Conservation (phyloP, 1,139 yeast genomes). For the Hyphopichia khmerensis region DNA sequence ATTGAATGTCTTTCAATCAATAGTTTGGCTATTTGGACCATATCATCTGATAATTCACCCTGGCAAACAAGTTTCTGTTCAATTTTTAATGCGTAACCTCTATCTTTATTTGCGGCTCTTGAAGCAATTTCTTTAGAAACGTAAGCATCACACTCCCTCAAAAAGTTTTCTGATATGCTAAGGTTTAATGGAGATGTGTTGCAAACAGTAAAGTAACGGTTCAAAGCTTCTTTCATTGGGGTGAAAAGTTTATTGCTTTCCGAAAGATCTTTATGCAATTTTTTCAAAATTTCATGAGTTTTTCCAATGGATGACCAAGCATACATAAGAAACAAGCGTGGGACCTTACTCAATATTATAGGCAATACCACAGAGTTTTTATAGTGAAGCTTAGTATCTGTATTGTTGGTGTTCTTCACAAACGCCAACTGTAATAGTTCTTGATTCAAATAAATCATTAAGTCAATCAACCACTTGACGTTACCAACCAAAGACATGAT, state of each 20-base stretch:
- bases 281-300: constrained; percentile 57
- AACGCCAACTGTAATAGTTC: constrained; percentile 51
- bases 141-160: constrained; percentile 48
- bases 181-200: constrained; percentile 58
- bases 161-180: constrained; percentile 59
- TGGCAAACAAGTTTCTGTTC: constrained; percentile 70
- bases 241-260: constrained; percentile 43
- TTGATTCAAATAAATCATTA: constrained; percentile 64
- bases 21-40: constrained; percentile 29
- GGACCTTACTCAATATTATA: constrained; percentile 62
- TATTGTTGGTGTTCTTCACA: constrained; percentile 16
- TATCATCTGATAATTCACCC: constrained; percentile 54
- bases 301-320: constrained; percentile 69
- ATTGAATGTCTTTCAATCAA: constrained; percentile 34
- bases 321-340: constrained; percentile 67
- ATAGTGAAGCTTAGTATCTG: constrained; percentile 23
- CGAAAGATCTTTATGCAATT: constrained; percentile 41
- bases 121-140: constrained; percentile 29
- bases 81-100: constrained; percentile 37
- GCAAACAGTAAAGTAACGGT: constrained; percentile 53
- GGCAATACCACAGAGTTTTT: constrained; percentile 48
- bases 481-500: constrained; percentile 66
- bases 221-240: constrained; percentile 56
- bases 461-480: constrained; percentile 77
- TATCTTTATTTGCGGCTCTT: constrained; percentile 24